These are phyloP conservation scores for Ceratobasidium sp. DNA, from an alignment of 1,284 basidiomycete species.

Conservation along the genomic window DNA sequence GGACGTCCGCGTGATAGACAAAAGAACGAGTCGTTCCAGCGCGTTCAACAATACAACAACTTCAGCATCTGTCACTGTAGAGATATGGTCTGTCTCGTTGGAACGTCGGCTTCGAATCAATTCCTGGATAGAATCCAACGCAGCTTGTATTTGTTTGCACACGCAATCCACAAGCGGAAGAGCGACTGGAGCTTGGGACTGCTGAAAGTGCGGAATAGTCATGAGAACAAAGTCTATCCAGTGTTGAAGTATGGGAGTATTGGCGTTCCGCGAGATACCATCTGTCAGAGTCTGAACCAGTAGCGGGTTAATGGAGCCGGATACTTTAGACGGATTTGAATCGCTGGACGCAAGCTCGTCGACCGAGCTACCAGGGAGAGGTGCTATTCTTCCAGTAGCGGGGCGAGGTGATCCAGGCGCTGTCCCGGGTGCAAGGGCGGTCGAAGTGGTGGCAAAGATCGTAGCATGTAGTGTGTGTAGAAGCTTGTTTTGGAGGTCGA, in stretches of 20 bases:
- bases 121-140: slow-evolving; percentile 70
- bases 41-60: slow-evolving; percentile 86
- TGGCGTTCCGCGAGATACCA: slow-evolving; percentile 78
- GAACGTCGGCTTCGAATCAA: slow-evolving; percentile 60
- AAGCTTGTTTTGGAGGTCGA: slow-evolving; percentile 93
- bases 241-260: slow-evolving; percentile 88
- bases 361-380: slow-evolving; percentile 41
- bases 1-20: slow-evolving; percentile 66
- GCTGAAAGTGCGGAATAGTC: slow-evolving; percentile 87
- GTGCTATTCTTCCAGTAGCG: slow-evolving; percentile 27
- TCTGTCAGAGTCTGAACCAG: slow-evolving; percentile 85
- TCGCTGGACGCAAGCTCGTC: slow-evolving; percentile 18
- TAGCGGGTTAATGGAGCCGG: slow-evolving; percentile 63
- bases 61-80: slow-evolving; percentile 81
- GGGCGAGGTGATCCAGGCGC: slow-evolving; percentile 25
- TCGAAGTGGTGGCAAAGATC: slow-evolving; percentile 64
- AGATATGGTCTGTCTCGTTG: slow-evolving; percentile 59
- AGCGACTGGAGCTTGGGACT: slow-evolving; percentile 75
- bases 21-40: slow-evolving; percentile 82
- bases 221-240: slow-evolving; percentile 98
- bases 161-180: slow-evolving; percentile 85
- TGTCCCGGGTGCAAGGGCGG: background rate
- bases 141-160: slow-evolving; percentile 77
- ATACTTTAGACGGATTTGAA: slow-evolving; percentile 46
- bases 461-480: slow-evolving; percentile 91